A percentile compares a stretch with the other conserved stretches of the same genome.
These are phyloP conservation scores for Monilinia vaccinii-corymbosi DNA, from an alignment of 2,329 filamentous ascomycete species.

Conservation along the genomic window DNA sequence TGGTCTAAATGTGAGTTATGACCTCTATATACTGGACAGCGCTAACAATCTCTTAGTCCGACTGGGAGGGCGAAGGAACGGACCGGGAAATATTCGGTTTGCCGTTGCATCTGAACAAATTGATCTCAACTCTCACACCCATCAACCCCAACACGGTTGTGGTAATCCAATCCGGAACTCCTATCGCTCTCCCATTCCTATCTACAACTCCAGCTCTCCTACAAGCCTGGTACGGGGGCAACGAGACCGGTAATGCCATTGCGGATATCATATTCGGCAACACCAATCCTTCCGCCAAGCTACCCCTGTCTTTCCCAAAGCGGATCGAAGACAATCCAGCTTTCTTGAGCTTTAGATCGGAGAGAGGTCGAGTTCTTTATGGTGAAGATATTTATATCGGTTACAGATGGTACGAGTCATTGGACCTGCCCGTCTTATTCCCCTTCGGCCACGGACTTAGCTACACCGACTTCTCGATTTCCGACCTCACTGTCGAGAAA, in stretches of 20 bases:
- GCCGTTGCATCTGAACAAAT: conserved; percentile 22
- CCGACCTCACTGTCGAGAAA: not conserved
- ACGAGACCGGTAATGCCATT: conserved; percentile 74
- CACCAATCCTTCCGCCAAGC: conserved; percentile 59
- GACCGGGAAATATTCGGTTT: conserved; percentile 23
- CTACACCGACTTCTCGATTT: conserved; percentile 56
- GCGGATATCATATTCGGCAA: conserved; percentile 61
- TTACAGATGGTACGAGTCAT: conserved; percentile 71
- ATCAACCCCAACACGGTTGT: conserved; percentile 58
- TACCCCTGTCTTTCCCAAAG: conserved; percentile 64
- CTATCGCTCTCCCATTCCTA: conserved; percentile 63
- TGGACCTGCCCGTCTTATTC: conserved; percentile 57
- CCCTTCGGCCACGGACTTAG: conserved; percentile 72
- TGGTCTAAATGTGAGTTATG: conserved; percentile 50
- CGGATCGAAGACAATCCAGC: conserved; percentile 62
- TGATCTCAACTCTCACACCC: conserved; percentile 43
- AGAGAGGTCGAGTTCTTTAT: conserved; percentile 64
- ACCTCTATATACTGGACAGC: conserved; percentile 43
- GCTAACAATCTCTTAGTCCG: conserved; percentile 35
- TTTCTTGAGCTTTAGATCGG: conserved; percentile 64
- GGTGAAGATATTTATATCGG: conserved; percentile 75
- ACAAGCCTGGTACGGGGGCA: conserved; percentile 82
- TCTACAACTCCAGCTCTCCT: conserved; percentile 45
- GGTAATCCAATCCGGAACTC: conserved; percentile 70
- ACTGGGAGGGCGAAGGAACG: conserved; percentile 31